Conservation (phyloP, 768 basidiomycete species). For the Amanita inopinata region DNA sequence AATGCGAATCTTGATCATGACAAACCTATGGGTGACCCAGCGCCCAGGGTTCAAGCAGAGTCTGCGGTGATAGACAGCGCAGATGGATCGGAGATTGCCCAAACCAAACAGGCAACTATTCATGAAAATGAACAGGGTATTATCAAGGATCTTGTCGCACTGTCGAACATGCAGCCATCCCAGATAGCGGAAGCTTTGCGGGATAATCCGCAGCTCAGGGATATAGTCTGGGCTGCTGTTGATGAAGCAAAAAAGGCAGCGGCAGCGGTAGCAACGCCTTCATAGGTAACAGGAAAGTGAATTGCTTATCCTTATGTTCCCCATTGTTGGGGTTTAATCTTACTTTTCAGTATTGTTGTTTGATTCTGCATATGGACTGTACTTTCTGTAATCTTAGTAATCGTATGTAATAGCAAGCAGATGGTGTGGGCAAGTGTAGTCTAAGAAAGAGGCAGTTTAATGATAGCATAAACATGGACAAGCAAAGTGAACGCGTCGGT, state of each 20-base stretch:
- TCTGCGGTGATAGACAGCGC: too few relatives aligned
- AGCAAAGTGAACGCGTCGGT: constrained; percentile 11
- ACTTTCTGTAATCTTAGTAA: not conserved
- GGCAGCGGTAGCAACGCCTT: constrained; percentile 10
- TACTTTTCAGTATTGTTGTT: not conserved
- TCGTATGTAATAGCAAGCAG: too few relatives aligned
- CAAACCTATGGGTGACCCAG: too few relatives aligned
- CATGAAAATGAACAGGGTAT: constrained; percentile 3
- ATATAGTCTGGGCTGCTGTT: constrained; percentile 26
- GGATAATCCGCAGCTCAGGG: constrained; percentile 28
- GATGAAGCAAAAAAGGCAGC: constrained; percentile 15
- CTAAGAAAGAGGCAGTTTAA: not conserved
- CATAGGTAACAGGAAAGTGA: not conserved
- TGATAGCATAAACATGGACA: not conserved
- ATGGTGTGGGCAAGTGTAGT: too few relatives aligned
- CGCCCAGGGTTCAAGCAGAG: too few relatives aligned
- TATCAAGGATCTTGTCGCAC: constrained; percentile 7
- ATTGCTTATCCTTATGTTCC: constrained; percentile 1
- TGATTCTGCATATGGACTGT: not conserved
- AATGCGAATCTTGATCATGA: not conserved
- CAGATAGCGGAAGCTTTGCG: constrained; percentile 29
- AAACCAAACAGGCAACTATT: not conserved
- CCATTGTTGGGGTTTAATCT: not conserved
- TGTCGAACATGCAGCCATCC: constrained; percentile 25
- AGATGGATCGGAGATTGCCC: not conserved